Conservation (phyloP, 2,329 filamentous ascomycete species). For the Talaromyces sp. region DNA sequence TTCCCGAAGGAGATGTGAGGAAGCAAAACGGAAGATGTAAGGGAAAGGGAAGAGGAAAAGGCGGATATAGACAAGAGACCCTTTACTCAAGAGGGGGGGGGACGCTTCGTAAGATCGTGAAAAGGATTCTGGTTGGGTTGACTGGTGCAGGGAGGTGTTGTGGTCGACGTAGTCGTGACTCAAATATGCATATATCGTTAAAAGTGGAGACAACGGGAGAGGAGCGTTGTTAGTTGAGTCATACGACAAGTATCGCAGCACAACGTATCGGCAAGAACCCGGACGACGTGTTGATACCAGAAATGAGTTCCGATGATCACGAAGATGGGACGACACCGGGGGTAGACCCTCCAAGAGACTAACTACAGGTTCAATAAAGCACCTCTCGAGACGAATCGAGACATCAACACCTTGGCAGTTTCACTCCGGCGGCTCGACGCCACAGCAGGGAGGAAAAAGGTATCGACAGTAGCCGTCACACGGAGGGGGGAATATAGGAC, state of each 20-base stretch:
- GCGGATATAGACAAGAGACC: constrained; percentile 19
- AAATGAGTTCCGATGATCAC: background rate
- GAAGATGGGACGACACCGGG: background rate
- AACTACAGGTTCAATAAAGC: constrained; percentile 22
- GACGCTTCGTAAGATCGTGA: constrained; percentile 46
- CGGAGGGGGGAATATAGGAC: constrained; percentile 18
- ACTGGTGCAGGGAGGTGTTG: constrained; percentile 29
- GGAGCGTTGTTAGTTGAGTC: constrained; percentile 16
- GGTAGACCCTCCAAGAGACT: constrained; percentile 20
- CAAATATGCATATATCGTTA: constrained; percentile 23
- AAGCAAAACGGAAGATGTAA: constrained; percentile 10
- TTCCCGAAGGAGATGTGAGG: constrained; percentile 1
- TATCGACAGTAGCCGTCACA: constrained; percentile 22
- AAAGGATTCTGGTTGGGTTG: constrained; percentile 24
- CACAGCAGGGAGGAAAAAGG: constrained; percentile 23
- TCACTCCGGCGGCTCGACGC: constrained; percentile 22
- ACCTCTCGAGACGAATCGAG: constrained; percentile 22
- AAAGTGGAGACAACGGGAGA: constrained; percentile 21
- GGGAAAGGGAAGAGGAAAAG: constrained; percentile 11
- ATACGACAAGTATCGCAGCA: constrained; percentile 14
- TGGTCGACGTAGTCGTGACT: constrained; percentile 30
- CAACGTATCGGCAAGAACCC: constrained; percentile 7
- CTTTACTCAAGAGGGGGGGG: constrained; percentile 7
- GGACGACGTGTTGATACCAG: constrained; percentile 4
- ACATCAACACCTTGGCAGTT: constrained; percentile 19